Conservation (phyloP, 352 stramenopile species). For the Globisporangium sylvaticum region DNA sequence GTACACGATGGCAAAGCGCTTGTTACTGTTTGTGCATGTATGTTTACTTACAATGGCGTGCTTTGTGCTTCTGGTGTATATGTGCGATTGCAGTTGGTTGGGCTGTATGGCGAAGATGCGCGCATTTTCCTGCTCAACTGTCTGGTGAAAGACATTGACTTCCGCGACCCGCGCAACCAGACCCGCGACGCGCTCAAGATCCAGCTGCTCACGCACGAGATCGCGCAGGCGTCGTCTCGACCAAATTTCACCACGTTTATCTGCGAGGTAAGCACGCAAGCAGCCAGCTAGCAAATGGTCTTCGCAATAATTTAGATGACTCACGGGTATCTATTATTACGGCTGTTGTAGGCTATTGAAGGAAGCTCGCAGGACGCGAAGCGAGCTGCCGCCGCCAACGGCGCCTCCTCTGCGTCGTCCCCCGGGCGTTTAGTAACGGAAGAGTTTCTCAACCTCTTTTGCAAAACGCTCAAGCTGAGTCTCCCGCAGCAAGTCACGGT, state of each 20-base stretch:
- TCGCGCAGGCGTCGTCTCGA: constrained; percentile 83
- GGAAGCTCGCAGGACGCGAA: constrained; percentile 42
- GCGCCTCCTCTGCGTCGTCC: constrained; percentile 4
- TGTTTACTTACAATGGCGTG: neutral
- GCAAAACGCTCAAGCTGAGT: constrained; percentile 78
- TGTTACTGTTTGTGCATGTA: neutral
- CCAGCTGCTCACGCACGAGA: constrained; percentile 86
- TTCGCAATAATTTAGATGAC: neutral
- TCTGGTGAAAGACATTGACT: constrained; percentile 89
- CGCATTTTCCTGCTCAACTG: constrained; percentile 90
- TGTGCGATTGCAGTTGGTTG: constrained; percentile 66
- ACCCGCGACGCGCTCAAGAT: constrained; percentile 88
- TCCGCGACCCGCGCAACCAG: constrained; percentile 77
- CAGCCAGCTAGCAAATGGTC: neutral
- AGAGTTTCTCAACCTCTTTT: constrained; percentile 78
- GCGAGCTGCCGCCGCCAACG: constrained; percentile 16
- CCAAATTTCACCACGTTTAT: constrained; percentile 91
- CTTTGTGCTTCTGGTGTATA: neutral
- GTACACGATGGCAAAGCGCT: too few species aligned
- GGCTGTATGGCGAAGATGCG: constrained; percentile 89
- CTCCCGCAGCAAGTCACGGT: constrained; percentile 85
- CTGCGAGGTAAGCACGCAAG: constrained; percentile 48
- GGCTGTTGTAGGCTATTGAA: constrained; percentile 51
- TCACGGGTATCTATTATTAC: neutral
- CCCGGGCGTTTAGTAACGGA: constrained; percentile 52